A percentile compares a stretch with the other conserved stretches of the same genome.
These are phyloP conservation scores for Hemerocallis citrina DNA, from an alignment of 106 monocot species.

Conservation along the genomic window DNA sequence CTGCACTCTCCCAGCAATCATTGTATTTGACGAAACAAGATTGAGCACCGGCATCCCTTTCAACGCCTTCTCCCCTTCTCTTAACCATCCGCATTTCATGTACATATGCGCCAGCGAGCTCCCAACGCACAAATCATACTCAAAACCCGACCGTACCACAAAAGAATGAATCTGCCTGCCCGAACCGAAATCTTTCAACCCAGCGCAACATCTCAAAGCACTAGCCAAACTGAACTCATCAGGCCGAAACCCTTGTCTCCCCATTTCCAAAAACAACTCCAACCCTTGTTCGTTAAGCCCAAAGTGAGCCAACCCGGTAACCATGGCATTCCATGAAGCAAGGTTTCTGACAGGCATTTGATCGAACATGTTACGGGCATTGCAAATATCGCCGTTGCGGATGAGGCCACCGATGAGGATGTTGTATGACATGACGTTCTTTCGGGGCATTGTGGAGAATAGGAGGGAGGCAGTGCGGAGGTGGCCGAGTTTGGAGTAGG, in stretches of 20 bases:
- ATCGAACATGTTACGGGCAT: slow-evolving; percentile 48
- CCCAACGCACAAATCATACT: slow-evolving; percentile 46
- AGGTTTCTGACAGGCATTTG: slow-evolving; percentile 62
- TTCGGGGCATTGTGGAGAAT: slow-evolving; percentile 43
- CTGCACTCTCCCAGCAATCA: slow-evolving; percentile 59
- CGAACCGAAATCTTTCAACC: slow-evolving; percentile 24
- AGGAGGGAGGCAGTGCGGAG: slow-evolving; percentile 13
- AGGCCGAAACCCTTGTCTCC: slow-evolving; percentile 24
- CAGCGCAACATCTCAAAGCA: slow-evolving; percentile 44
- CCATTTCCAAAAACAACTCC: slow-evolving; percentile 34
- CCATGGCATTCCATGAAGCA: slow-evolving; percentile 68
- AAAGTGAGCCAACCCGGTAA: slow-evolving; percentile 41
- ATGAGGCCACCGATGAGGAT: slow-evolving; percentile 49
- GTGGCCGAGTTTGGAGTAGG: slow-evolving; percentile 39
- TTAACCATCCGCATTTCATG: slow-evolving; percentile 47
- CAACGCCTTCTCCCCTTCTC: slow-evolving; percentile 46
- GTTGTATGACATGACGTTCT: slow-evolving; percentile 67
- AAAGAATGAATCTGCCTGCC: slow-evolving; percentile 55
- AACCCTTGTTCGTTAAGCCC: slow-evolving; percentile 45
- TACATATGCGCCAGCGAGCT: slow-evolving; percentile 83
- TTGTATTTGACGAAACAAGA: slow-evolving; percentile 60
- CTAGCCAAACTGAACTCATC: slow-evolving; percentile 71
- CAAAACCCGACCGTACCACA: slow-evolving; percentile 31
- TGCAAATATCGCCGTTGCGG: slow-evolving; percentile 25
- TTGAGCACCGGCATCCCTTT: slow-evolving; percentile 32